Evolutionary conservation across 2,329 filamentous ascomycete species (phyloP).

Genomic region (Ophiognomonia clavigignenti-juglandacearum): DNA sequence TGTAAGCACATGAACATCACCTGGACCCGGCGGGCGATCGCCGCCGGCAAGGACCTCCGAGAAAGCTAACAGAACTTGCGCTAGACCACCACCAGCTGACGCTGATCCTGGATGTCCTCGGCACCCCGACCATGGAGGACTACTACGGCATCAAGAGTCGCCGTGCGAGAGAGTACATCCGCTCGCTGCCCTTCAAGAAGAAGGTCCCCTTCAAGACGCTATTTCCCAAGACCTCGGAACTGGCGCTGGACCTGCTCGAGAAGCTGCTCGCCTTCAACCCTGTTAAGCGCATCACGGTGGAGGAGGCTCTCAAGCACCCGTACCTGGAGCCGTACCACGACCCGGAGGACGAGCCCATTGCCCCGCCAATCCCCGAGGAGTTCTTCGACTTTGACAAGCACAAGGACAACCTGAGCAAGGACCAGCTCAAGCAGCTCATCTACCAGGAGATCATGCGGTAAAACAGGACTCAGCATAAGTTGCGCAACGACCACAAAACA

Average conservation of each 20-base stretch:
- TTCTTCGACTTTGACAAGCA: conserved; percentile 99
- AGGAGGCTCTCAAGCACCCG: conserved; percentile 94
- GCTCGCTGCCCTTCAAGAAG: conserved; percentile 98
- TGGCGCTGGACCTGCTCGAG: conserved; percentile 89
- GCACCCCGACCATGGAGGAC: conserved; percentile 98
- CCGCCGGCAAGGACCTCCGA: too few relatives aligned
- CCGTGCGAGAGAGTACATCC: conserved; percentile 95
- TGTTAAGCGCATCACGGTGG: conserved; percentile 95
- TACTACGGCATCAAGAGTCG: conserved; percentile 99
- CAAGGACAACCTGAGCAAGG: conserved; percentile 97
- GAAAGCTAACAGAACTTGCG: conserved; percentile 14
- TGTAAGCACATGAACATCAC: too few relatives aligned
- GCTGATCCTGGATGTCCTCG: conserved; percentile 92
- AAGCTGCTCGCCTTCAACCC: conserved; percentile 97
- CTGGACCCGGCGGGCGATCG: too few relatives aligned
- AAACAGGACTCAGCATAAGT: not conserved
- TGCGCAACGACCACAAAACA: not conserved
- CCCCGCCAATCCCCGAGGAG: conserved; percentile 93
- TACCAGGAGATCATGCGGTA: conserved; percentile 90
- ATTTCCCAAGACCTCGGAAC: conserved; percentile 98
- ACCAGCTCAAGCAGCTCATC: conserved; percentile 95
- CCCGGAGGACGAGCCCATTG: conserved; percentile 95
- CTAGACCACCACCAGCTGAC: conserved; percentile 96
- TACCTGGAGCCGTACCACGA: conserved; percentile 99
- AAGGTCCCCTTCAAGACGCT: conserved; percentile 97